phyloP scores from a whole-genome alignment of 116 monocot species.

The Papilionanthe hybrid region DNA sequence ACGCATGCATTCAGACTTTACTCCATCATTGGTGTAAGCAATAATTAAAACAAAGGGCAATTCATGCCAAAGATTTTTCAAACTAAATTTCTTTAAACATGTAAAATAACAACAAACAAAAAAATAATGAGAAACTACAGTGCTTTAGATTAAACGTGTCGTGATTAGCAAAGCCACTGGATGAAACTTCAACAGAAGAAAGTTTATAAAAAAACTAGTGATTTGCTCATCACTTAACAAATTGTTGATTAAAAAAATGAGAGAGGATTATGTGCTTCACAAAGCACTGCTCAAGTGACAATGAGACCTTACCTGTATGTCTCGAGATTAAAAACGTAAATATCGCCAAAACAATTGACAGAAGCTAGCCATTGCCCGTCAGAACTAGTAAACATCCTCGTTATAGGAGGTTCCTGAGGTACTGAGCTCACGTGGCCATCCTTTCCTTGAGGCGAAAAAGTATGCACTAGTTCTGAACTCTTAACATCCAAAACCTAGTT shows the following conservation, averaged over 20 bases:
- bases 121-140: not conserved
- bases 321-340: conserved; percentile 87
- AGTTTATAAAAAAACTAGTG: not conserved
- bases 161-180: not conserved
- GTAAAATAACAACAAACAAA: not conserved
- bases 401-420: conserved; percentile 70
- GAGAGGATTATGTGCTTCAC: not conserved
- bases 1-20: not conserved
- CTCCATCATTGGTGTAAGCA: not conserved
- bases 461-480: conserved; percentile 44
- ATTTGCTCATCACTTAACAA: not conserved
- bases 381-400: conserved; percentile 77
- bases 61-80: not conserved
- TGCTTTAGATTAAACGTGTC: not conserved
- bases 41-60: not conserved
- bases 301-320: conserved; percentile 48
- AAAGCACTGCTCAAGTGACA: not conserved
- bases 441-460: conserved; percentile 58
- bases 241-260: not conserved
- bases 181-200: not conserved
- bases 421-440: conserved; percentile 17
- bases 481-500: conserved; percentile 70
- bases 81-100: not conserved
- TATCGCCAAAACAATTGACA: conserved; percentile 89
- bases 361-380: conserved; percentile 97